Conservation (phyloP, 139 green algal species). For the Chloropicon primus region DNA sequence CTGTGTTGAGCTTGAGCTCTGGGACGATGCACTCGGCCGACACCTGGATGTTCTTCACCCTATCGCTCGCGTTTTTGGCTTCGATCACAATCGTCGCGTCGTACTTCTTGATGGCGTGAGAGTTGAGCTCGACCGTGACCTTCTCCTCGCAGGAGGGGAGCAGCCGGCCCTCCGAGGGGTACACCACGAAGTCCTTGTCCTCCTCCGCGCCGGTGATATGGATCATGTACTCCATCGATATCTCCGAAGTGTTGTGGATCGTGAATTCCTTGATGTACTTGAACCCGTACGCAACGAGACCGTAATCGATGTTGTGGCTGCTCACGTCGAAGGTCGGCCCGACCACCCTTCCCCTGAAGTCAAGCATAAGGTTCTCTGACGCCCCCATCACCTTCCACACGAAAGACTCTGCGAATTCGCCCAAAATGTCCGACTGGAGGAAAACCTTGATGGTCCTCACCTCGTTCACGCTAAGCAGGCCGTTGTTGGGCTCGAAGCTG, state of each 20-base stretch:
- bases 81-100: background rate
- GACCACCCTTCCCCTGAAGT: constrained; percentile 49
- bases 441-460: constrained; percentile 30
- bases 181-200: constrained; percentile 5
- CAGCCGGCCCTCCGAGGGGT: background rate
- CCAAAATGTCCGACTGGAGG: constrained; percentile 47
- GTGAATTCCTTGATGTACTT: constrained; percentile 42
- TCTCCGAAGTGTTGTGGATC: constrained; percentile 55
- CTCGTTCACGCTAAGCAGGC: constrained; percentile 27
- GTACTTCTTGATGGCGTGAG: background rate
- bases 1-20: constrained; percentile 25
- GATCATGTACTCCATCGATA: constrained; percentile 55
- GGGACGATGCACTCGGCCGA: constrained; percentile 51
- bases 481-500: constrained; percentile 47
- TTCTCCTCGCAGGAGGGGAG: background rate
- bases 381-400: constrained; percentile 36
- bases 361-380: constrained; percentile 32
- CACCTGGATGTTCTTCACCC: constrained; percentile 25
- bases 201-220: constrained; percentile 14
- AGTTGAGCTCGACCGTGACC: background rate
- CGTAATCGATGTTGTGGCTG: constrained; percentile 46
- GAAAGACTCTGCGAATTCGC: constrained; percentile 56
- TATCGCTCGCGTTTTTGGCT: background rate
- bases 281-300: constrained; percentile 57
- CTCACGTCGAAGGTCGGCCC: constrained; percentile 52